phyloP scores from a whole-genome alignment of 139 green algal genomes.

The Coelastrella sp. region DNA sequence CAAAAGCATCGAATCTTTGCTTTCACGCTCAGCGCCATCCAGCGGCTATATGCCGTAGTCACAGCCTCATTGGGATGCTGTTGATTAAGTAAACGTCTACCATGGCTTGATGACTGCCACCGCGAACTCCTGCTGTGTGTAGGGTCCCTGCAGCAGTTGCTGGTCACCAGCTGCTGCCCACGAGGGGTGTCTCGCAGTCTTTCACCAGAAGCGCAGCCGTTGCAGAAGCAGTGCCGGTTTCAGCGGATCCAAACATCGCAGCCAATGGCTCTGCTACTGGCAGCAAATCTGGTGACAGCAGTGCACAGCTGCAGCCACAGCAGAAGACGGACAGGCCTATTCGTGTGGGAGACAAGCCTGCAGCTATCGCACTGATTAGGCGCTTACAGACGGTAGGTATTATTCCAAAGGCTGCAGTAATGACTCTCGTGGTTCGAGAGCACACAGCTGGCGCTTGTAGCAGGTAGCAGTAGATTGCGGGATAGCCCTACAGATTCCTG shows the following conservation, averaged over 20 bases:
- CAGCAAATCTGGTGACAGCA: background rate
- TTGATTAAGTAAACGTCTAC: background rate
- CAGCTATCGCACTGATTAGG: slow-evolving; percentile 4
- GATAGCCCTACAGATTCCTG: too few species aligned
- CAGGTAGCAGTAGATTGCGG: too few species aligned
- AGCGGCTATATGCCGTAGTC: too few species aligned
- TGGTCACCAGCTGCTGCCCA: background rate
- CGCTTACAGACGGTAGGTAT: background rate
- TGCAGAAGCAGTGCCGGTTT: background rate
- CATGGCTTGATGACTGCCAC: background rate
- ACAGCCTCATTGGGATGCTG: background rate
- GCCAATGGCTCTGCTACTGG: background rate
- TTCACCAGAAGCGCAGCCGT: background rate
- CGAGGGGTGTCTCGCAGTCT: background rate
- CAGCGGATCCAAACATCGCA: background rate
- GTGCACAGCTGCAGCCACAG: background rate
- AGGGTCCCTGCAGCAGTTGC: background rate
- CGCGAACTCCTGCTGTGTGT: background rate
- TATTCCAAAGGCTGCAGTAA: too few species aligned
- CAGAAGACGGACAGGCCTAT: slow-evolving; percentile 3
- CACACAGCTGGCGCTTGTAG: too few species aligned
- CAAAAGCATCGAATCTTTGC: too few species aligned
- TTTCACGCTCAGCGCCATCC: too few species aligned
- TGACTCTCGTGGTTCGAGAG: too few species aligned
- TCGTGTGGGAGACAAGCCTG: slow-evolving; percentile 32